These are phyloP conservation scores for Rhodotorula diobovata DNA, from an alignment of 768 basidiomycete species.

Conservation along the genomic window DNA sequence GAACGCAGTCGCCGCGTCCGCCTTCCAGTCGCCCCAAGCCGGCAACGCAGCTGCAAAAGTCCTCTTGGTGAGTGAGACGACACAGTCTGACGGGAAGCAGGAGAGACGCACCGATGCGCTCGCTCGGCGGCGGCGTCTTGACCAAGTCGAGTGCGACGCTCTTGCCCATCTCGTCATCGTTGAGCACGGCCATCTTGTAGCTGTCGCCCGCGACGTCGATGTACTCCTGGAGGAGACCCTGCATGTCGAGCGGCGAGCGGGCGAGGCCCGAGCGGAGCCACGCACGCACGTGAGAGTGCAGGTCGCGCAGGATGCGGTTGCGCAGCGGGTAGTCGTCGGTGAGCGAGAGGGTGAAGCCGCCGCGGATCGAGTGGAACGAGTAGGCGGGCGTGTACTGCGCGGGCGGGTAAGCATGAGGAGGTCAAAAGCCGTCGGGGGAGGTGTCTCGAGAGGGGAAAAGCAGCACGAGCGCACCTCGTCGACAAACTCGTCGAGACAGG, in stretches of 20 bases:
- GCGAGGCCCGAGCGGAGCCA: conserved; percentile 87
- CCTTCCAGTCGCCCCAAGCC: conserved; percentile 56
- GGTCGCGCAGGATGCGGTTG: conserved; percentile 71
- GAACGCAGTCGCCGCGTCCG: conserved; percentile 75
- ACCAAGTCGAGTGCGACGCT: conserved; percentile 82
- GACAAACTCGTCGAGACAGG: conserved; percentile 82
- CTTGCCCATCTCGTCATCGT: conserved; percentile 81
- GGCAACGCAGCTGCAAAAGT: conserved; percentile 46
- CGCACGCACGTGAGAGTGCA: conserved; percentile 66
- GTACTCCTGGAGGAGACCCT: conserved; percentile 89
- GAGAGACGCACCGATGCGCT: conserved; percentile 62
- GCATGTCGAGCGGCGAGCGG: conserved; percentile 84
- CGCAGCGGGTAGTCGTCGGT: conserved; percentile 80
- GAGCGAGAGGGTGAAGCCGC: conserved; percentile 68
- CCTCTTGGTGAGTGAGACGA: conserved; percentile 53
- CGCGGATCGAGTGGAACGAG: conserved; percentile 73
- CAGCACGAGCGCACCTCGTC: conserved; percentile 65
- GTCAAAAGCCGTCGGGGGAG: no score
- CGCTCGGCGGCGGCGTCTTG: conserved; percentile 69
- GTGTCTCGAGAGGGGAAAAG: background rate
- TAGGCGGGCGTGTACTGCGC: conserved; percentile 78
- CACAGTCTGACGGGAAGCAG: conserved; percentile 36
- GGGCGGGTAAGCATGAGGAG: background rate
- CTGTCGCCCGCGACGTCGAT: conserved; percentile 54
- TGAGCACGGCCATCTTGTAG: conserved; percentile 55